Evolutionary conservation across 176 grass and related monocot genomes (phyloP).

Genomic region (Areca catechu): DNA sequence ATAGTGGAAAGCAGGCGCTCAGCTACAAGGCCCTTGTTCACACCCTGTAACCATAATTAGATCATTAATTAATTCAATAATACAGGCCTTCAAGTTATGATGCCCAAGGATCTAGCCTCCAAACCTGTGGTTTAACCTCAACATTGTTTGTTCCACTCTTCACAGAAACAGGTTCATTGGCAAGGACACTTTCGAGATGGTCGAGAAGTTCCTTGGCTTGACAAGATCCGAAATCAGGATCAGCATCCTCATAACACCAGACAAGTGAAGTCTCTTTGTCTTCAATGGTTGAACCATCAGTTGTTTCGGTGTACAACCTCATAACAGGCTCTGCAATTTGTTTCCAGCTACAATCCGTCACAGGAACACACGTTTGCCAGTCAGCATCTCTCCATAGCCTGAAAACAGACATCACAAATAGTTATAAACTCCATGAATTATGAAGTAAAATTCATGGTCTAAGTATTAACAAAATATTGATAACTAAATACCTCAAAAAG

Average conservation of each 20-base stretch:
- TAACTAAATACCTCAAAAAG: slow-evolving; percentile 10
- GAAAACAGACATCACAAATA: background rate
- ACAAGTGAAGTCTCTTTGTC: slow-evolving; percentile 10
- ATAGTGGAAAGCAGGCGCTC: background rate
- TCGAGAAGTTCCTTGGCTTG: slow-evolving; percentile 19
- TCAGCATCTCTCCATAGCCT: slow-evolving; percentile 4
- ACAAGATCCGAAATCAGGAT: slow-evolving; percentile 16
- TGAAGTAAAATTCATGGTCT: no score
- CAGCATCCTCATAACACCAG: slow-evolving; percentile 13
- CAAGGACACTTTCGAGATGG: slow-evolving; percentile 15
- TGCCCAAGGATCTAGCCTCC: no score
- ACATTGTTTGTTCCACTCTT: slow-evolving; percentile 14
- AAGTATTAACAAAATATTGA: background rate
- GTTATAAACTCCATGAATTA: no score
- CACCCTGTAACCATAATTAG: background rate
- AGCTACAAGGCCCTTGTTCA: background rate
- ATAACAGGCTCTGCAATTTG: slow-evolving; percentile 14
- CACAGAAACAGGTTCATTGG: slow-evolving; percentile 15
- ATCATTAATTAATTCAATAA: no score
- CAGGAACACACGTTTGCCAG: slow-evolving; percentile 2
- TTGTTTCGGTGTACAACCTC: slow-evolving; percentile 6
- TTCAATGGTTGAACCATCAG: slow-evolving; percentile 13
- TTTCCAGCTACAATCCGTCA: slow-evolving; percentile 6
- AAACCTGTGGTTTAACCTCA: slow-evolving; percentile 17
- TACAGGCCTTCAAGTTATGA: no score